phyloP scores from a whole-genome alignment of 2,329 filamentous ascomycete species.

The Diaporthe citriasiana region DNA sequence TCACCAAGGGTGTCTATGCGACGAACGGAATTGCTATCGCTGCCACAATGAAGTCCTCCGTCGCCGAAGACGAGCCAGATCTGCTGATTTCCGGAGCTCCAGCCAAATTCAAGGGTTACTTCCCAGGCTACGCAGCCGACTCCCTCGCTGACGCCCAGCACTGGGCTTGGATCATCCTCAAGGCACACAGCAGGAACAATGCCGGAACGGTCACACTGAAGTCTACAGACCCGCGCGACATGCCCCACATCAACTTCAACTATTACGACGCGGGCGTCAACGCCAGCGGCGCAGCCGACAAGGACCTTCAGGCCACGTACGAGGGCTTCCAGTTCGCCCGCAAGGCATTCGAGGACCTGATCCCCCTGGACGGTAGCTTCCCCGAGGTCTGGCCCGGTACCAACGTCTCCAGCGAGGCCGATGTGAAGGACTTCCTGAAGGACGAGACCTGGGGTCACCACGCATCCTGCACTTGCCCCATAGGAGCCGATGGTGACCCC shows the following conservation, averaged over 20 bases:
- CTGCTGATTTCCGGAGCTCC: slow-evolving; percentile 57
- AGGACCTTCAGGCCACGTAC: slow-evolving; percentile 35
- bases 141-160: slow-evolving; percentile 35
- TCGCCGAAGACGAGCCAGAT: slow-evolving; percentile 58
- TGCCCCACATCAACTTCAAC: slow-evolving; percentile 42
- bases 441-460: slow-evolving; percentile 34
- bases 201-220: slow-evolving; percentile 44
- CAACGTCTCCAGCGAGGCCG: slow-evolving; percentile 25
- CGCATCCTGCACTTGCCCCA: slow-evolving; percentile 33
- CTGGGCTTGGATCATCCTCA: slow-evolving; percentile 45
- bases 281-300: slow-evolving; percentile 13
- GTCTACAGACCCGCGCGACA: slow-evolving; percentile 43
- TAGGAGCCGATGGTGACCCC: slow-evolving; percentile 19
- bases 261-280: slow-evolving; percentile 36
- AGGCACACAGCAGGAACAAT: slow-evolving; percentile 46
- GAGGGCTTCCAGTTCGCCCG: slow-evolving; percentile 36
- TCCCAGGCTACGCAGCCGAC: slow-evolving; percentile 40
- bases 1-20: slow-evolving; percentile 42
- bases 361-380: slow-evolving; percentile 25
- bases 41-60: slow-evolving; percentile 40
- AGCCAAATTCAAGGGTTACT: slow-evolving; percentile 42
- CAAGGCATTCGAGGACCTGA: slow-evolving; percentile 34
- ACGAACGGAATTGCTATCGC: slow-evolving; percentile 42
- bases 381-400: slow-evolving; percentile 26
- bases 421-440: slow-evolving; percentile 27